Conservation (phyloP, 768 basidiomycete genomes). For the Chiua virens region DNA sequence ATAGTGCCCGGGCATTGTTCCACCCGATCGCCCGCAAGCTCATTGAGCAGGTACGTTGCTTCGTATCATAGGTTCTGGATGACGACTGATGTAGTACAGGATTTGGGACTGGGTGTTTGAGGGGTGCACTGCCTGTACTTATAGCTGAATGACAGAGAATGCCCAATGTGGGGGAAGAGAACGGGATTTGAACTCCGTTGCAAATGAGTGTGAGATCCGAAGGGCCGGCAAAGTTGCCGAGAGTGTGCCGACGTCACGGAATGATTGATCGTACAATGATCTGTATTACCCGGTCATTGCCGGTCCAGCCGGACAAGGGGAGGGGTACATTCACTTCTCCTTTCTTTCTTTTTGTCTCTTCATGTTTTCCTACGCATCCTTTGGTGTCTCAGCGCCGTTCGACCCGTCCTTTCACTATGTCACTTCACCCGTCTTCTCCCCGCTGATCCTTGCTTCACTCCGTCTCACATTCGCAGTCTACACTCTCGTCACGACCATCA, state of each 20-base stretch:
- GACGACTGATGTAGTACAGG: no score
- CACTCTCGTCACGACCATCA: constrained; percentile 40
- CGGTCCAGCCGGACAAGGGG: no score
- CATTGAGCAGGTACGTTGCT: constrained; percentile 44
- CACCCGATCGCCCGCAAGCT: constrained; percentile 52
- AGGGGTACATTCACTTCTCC: no score
- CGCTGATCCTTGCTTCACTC: constrained; percentile 42
- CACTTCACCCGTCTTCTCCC: constrained; percentile 44
- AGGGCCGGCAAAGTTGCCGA: no score
- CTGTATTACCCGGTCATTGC: no score
- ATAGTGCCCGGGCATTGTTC: constrained; percentile 36
- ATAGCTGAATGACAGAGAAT: not conserved
- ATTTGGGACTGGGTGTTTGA: not conserved
- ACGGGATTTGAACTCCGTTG: no score
- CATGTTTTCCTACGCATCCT: constrained; percentile 11
- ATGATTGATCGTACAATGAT: no score
- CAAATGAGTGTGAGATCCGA: no score
- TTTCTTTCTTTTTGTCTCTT: not conserved
- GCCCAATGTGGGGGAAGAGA: not conserved
- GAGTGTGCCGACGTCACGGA: no score
- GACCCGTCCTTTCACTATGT: constrained; percentile 39
- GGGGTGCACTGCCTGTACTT: not conserved
- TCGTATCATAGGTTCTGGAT: no score
- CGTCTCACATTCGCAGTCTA: constrained; percentile 54
- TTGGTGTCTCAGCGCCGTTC: constrained; percentile 42